These are phyloP conservation scores for Phytophthora palmivora DNA, from an alignment of 352 stramenopile species.

Conservation along the genomic window DNA sequence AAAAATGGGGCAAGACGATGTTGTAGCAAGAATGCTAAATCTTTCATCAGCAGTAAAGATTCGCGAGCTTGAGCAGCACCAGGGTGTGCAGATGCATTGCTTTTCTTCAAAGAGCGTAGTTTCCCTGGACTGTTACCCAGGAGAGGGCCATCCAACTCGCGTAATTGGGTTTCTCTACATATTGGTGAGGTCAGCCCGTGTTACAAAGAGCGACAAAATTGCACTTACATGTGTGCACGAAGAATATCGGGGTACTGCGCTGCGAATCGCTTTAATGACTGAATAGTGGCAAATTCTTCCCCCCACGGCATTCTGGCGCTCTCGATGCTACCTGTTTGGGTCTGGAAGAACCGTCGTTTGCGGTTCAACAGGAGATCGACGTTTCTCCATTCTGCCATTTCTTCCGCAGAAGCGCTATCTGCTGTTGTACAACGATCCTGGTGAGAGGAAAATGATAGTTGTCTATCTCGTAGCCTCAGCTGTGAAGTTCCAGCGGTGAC, in stretches of 20 bases:
- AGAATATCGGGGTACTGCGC: slow-evolving; percentile 59
- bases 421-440: slow-evolving; percentile 16
- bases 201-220: neutral
- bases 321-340: slow-evolving; percentile 48
- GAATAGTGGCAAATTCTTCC: slow-evolving; percentile 66
- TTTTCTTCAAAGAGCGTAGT: slow-evolving; percentile 2
- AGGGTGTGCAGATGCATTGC: slow-evolving; percentile 6
- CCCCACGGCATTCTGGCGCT: slow-evolving; percentile 60
- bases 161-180: slow-evolving; percentile 36
- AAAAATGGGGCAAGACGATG: slow-evolving; percentile 58
- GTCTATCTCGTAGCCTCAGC: neutral
- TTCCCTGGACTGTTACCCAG: slow-evolving; percentile 21
- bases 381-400: slow-evolving; percentile 68
- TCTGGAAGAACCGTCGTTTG: slow-evolving; percentile 53
- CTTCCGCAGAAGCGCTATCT: slow-evolving; percentile 37
- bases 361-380: slow-evolving; percentile 62
- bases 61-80: slow-evolving; percentile 33
- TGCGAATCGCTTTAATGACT: slow-evolving; percentile 71
- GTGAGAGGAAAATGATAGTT: slow-evolving; percentile 4
- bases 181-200: neutral
- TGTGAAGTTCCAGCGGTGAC: slow-evolving; percentile 2
- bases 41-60: slow-evolving; percentile 60
- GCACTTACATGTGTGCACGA: slow-evolving; percentile 60
- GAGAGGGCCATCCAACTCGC: slow-evolving; percentile 33
- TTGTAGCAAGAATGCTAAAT: slow-evolving; percentile 62